Percentiles rank a stretch among this genome's conserved stretches.
These are phyloP conservation scores for Rubroshorea leprosula DNA, from an alignment of 345 rosid species.

Conservation along the genomic window DNA sequence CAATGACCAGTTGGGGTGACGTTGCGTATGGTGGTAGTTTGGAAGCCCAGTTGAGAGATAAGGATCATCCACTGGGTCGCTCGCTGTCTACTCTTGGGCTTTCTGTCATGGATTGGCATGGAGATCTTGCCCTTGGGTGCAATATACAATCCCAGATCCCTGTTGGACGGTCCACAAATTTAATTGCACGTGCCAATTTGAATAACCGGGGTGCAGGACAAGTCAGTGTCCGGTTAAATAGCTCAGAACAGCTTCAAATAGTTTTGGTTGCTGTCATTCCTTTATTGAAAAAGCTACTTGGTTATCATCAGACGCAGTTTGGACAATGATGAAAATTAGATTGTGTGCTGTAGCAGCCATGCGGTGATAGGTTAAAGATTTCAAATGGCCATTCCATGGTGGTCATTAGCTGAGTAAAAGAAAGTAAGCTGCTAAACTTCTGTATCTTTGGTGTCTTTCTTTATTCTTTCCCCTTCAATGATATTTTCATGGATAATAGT, in stretches of 20 bases:
- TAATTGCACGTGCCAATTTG: constrained; percentile 77
- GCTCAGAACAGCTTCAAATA: constrained; percentile 89
- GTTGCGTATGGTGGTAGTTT: constrained; percentile 89
- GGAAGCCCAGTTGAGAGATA: constrained; percentile 83
- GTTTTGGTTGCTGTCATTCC: constrained; percentile 71
- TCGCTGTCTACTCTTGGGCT: constrained; percentile 73
- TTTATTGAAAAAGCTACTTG: constrained; percentile 60
- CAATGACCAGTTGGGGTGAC: constrained; percentile 77
- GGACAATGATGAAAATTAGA: constrained; percentile 59
- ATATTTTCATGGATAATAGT: not conserved
- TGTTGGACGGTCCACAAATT: constrained; percentile 64
- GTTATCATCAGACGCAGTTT: constrained; percentile 46
- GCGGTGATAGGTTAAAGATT: constrained; percentile 21
- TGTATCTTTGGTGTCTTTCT: not conserved
- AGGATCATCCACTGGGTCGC: constrained; percentile 78
- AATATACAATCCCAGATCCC: constrained; percentile 85
- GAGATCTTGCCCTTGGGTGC: constrained; percentile 90
- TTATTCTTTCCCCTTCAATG: not conserved
- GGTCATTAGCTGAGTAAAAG: constrained; percentile 19
- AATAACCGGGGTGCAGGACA: constrained; percentile 93
- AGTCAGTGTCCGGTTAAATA: constrained; percentile 65
- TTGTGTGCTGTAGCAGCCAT: constrained; percentile 24
- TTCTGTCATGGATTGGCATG: constrained; percentile 96
- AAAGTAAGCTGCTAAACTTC: constrained; percentile 19
- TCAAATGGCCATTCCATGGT: constrained; percentile 14